Conservation (phyloP, 495 filamentous ascomycete genomes). For the Neurospora sp. region DNA sequence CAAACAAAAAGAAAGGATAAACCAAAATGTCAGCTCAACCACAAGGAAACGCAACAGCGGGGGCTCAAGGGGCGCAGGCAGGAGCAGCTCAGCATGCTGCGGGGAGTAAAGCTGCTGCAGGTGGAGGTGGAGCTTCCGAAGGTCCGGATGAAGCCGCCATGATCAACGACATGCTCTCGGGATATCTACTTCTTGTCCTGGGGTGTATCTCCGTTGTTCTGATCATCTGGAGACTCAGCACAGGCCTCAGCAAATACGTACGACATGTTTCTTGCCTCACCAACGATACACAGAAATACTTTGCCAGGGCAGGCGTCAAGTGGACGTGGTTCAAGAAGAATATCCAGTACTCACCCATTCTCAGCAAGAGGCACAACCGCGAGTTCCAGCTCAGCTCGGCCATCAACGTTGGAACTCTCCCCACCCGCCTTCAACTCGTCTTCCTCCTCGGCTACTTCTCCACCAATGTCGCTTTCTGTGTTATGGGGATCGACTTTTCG, state of each 20-base stretch:
- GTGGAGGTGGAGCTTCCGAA: constrained; percentile 5
- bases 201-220: constrained; percentile 31
- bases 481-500: constrained; percentile 59
- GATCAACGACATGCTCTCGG: constrained; percentile 34
- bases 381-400: constrained; percentile 79
- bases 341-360: constrained; percentile 71
- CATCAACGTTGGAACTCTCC: constrained; percentile 82
- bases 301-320: constrained; percentile 31
- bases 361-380: constrained; percentile 74
- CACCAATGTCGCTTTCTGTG: constrained; percentile 71
- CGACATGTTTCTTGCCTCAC: constrained; percentile 62
- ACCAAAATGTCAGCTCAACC: not conserved
- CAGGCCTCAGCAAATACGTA: constrained; percentile 56
- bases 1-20: not conserved
- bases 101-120: not conserved
- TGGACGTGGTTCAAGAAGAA: constrained; percentile 72
- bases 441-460: constrained; percentile 62
- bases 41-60: constrained; percentile 1
- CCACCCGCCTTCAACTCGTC: constrained; percentile 72
- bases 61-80: not conserved
- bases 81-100: constrained; percentile 2
- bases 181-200: constrained; percentile 39
- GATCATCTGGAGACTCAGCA: constrained; percentile 35
- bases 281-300: constrained; percentile 54
- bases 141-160: constrained; percentile 16